Conservation (phyloP, 306 rosid genomes). For the Nissolia schottii region DNA sequence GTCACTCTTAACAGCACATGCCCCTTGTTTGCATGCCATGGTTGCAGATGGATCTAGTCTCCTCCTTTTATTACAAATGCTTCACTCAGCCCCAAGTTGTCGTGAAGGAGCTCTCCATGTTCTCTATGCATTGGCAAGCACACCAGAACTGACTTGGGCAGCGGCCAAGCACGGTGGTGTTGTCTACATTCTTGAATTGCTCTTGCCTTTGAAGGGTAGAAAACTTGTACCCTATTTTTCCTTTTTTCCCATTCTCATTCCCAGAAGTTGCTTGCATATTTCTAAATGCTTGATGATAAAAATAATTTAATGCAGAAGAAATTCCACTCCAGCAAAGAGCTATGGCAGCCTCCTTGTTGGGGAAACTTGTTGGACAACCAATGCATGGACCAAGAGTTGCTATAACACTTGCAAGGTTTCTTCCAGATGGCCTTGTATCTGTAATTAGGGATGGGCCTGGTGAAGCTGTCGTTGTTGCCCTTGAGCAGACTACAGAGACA, state of each 20-base stretch:
- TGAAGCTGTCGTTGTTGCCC: slow-evolving; percentile 86
- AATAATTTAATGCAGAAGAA: slow-evolving; percentile 58
- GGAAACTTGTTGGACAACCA: slow-evolving; percentile 95
- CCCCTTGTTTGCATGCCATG: slow-evolving; percentile 98
- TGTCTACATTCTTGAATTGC: slow-evolving; percentile 90
- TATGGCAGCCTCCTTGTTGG: slow-evolving; percentile 90
- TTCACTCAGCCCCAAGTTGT: slow-evolving; percentile 86
- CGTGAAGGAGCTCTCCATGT: slow-evolving; percentile 99
- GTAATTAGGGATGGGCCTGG: slow-evolving; percentile 99
- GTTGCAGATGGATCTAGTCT: slow-evolving; percentile 99
- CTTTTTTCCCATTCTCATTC: not conserved
- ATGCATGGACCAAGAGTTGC: slow-evolving; percentile 99
- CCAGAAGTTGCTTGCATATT: slow-evolving; percentile 3
- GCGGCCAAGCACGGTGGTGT: slow-evolving; percentile 99
- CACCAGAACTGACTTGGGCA: slow-evolving; percentile 96
- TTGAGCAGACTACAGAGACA: slow-evolving; percentile 93
- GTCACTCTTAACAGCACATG: slow-evolving; percentile 94
- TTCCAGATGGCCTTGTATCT: slow-evolving; percentile 96
- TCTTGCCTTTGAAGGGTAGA: slow-evolving; percentile 90
- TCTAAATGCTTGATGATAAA: slow-evolving; percentile 12
- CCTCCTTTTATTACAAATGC: slow-evolving; percentile 91
- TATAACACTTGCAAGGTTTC: slow-evolving; percentile 88
- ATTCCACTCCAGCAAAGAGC: slow-evolving; percentile 96
- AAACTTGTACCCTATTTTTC: slow-evolving; percentile 4
- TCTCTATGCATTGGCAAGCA: slow-evolving; percentile 96